Base-by-base conservation (phyloP, 495 filamentous ascomycete genomes). In the Xylaria telfairii region DNA sequence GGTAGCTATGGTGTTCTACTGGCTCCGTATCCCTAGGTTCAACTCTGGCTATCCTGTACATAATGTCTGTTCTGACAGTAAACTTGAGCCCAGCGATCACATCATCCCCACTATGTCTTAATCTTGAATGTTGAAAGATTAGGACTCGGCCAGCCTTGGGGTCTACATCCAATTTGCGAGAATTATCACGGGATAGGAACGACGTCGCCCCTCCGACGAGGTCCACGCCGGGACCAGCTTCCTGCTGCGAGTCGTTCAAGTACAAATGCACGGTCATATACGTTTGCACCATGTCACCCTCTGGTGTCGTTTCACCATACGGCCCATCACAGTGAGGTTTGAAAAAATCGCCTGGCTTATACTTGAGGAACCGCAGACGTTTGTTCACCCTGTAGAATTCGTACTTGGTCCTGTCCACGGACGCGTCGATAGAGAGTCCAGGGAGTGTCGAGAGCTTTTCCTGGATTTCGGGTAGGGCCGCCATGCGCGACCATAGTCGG, bases 201-300 rank as follows among this genome's bases (percentile, higher is more conserved):
- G 88, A 86, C 19, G 93, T 94, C 5, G 92, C 88, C 26, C 92
- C 92, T 1, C 93, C 91, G 0, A 82, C 75, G 15, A 91, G 76
- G 41, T 83, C 84, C 3, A 71, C 68, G 53, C 69, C 54, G 8
- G 72, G 70, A 4, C 71, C 75, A 7, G 60, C 79, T 67, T 78
- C 82, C 19, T 80, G 77, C 70, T 79, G 75, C 57, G 80, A 83
- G 67, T 85, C 82, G 76, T 92, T 94, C 62, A 98, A 85, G 78
- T 97, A 98, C 19, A 97, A 79, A 69, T 98, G 95, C 32, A 97
- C 79, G 0, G 95, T 97, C 73, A 90, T 91, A 65, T 89, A 86
- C 3, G 93, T 92, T 77, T 91, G 61, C 12, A 78, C 64, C 0
- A 56, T 84, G 32, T 76, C 75, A 15, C 82, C 76, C 71, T 92